phyloP scores from a whole-genome alignment of 192 early-diverging fungal species.

The Coemansia erecta region DNA sequence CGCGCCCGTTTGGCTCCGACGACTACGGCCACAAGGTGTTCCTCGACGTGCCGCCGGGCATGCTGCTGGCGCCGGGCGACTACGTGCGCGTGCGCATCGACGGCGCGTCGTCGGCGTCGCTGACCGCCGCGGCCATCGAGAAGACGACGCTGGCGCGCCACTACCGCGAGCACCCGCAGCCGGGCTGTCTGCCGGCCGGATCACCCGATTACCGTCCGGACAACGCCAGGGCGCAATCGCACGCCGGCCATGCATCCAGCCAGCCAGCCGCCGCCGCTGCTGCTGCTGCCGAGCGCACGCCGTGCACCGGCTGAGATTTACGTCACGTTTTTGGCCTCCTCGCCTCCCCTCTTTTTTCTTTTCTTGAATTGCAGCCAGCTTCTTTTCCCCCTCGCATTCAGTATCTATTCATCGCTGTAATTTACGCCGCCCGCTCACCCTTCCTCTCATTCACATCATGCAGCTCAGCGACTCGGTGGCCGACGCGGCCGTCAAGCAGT shows the following conservation, averaged over 20 bases:
- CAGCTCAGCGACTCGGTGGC: constrained; percentile 28
- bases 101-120: constrained; percentile 42
- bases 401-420: background rate
- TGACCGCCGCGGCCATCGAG: constrained; percentile 28
- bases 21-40: constrained; percentile 72
- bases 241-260: background rate
- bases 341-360: too few species aligned
- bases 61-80: constrained; percentile 26
- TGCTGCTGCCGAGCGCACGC: too few species aligned
- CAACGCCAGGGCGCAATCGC: too few species aligned
- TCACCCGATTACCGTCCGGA: too few species aligned
- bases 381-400: background rate
- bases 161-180: constrained; percentile 27
- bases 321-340: too few species aligned
- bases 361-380: background rate
- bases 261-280: background rate
- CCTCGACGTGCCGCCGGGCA: constrained; percentile 31
- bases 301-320: too few species aligned
- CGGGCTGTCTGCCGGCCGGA: background rate
- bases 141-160: constrained; percentile 32
- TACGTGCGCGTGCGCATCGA: constrained; percentile 42
- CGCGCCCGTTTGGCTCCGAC: constrained; percentile 57
- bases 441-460: constrained; percentile 10
- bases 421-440: background rate
- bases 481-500: constrained; percentile 59